phyloP scores from a whole-genome alignment of 805 yeast species.

The Candida boleticola region DNA sequence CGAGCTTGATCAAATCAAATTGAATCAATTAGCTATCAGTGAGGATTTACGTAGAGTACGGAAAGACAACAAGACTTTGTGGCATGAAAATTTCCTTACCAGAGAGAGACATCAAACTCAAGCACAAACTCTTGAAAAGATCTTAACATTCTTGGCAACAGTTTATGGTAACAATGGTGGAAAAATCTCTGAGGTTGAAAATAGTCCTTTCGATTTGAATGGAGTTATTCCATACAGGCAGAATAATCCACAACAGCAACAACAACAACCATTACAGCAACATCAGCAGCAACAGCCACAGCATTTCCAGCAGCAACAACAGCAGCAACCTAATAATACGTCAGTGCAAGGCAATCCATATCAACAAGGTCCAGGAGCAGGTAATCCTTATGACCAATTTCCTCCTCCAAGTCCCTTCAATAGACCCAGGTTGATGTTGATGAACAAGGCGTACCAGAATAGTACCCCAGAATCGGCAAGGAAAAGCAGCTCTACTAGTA shows the following conservation, averaged over 20 bases:
- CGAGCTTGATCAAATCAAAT: slow-evolving; percentile 74
- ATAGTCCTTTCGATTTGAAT: slow-evolving; percentile 12
- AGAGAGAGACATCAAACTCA: slow-evolving; percentile 85
- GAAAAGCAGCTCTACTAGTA: background rate
- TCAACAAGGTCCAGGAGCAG: background rate
- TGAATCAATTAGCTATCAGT: slow-evolving; percentile 75
- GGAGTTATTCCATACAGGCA: slow-evolving; percentile 19
- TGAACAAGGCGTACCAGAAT: slow-evolving; percentile 32
- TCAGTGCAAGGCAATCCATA: no score
- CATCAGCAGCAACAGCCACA: slow-evolving; percentile 6
- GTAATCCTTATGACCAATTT: slow-evolving; percentile 6
- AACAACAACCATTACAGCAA: slow-evolving; percentile 1
- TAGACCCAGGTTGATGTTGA: slow-evolving; percentile 40
- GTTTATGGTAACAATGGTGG: slow-evolving; percentile 61
- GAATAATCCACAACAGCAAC: slow-evolving; percentile 7
- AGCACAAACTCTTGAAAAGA: slow-evolving; percentile 83
- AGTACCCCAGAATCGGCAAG: slow-evolving; percentile 6
- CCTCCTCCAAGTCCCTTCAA: slow-evolving; percentile 18
- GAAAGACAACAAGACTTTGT: slow-evolving; percentile 82
- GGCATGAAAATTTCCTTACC: slow-evolving; percentile 85
- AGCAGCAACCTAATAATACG: background rate
- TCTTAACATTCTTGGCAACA: slow-evolving; percentile 81
- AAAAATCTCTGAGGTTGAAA: slow-evolving; percentile 39
- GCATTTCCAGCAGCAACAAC: slow-evolving; percentile 4
- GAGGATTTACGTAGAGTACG: slow-evolving; percentile 82